Evolutionary conservation across 345 rosid genomes (phyloP).

Genomic region (Corymbia maculata): DNA sequence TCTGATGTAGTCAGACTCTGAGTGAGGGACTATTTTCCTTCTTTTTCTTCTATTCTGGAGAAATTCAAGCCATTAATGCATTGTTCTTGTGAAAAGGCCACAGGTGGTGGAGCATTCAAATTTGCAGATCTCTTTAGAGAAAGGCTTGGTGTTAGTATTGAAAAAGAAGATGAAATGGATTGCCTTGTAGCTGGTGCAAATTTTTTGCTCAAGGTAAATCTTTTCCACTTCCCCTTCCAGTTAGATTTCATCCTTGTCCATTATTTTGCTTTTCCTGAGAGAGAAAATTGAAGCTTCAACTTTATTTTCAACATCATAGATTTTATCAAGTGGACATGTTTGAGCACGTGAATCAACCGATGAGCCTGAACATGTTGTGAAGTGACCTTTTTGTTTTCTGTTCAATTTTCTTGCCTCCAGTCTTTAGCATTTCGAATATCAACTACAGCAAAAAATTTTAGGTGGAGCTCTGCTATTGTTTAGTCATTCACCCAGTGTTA

Average conservation of each 20-base stretch:
- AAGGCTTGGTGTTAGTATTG: slow-evolving; percentile 89
- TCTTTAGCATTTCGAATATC: background rate
- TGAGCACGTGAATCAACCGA: background rate
- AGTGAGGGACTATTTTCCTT: background rate
- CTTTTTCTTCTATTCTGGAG: background rate
- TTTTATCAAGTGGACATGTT: background rate
- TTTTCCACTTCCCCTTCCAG: slow-evolving; percentile 1
- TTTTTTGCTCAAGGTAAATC: slow-evolving; percentile 81
- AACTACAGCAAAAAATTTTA: background rate
- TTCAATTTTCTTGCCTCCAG: background rate
- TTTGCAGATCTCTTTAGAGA: slow-evolving; percentile 90
- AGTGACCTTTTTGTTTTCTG: background rate
- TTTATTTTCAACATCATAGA: background rate
- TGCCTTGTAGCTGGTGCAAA: slow-evolving; percentile 99
- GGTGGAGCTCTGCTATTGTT: background rate
- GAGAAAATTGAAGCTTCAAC: background rate
- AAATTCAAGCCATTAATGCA: slow-evolving; percentile 8
- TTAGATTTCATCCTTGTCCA: background rate
- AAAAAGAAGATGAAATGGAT: slow-evolving; percentile 98
- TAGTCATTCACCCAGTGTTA: background rate
- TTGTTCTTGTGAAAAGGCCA: slow-evolving; percentile 63
- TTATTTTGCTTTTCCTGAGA: background rate
- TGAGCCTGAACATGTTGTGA: background rate
- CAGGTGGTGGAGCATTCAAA: slow-evolving; percentile 98
- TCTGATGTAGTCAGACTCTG: background rate